Evolutionary conservation across 805 yeast species (phyloP).

Genomic region (Candida silvicultrix): DNA sequence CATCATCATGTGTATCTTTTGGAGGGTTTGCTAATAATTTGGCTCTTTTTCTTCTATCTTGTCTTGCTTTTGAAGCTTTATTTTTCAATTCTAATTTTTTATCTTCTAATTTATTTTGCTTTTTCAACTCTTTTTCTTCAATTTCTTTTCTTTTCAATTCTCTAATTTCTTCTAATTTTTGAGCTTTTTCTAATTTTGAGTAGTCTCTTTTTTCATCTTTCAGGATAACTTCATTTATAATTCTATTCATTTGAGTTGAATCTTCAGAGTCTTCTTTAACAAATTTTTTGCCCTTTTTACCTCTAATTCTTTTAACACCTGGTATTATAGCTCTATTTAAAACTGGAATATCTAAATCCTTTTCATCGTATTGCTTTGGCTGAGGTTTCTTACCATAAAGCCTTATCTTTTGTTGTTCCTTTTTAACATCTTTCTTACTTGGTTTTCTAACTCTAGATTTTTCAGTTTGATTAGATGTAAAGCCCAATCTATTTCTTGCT

Average conservation of each 20-base stretch:
- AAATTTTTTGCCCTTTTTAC: slow-evolving; percentile 85
- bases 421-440: slow-evolving; percentile 49
- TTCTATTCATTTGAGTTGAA: slow-evolving; percentile 51
- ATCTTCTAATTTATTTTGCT: slow-evolving; percentile 60
- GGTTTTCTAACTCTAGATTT: slow-evolving; percentile 46
- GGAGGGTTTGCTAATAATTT: slow-evolving; percentile 19
- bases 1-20: slow-evolving; percentile 10
- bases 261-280: slow-evolving; percentile 56
- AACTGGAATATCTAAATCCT: slow-evolving; percentile 71
- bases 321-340: slow-evolving; percentile 82
- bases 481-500: slow-evolving; percentile 62
- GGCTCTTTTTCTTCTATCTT: slow-evolving; percentile 55
- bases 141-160: slow-evolving; percentile 82
- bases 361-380: slow-evolving; percentile 54
- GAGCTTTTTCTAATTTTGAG: slow-evolving; percentile 84
- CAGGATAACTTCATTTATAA: slow-evolving; percentile 78
- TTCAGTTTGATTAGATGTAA: slow-evolving; percentile 34
- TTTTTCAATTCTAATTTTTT: slow-evolving; percentile 73
- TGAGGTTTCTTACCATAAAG: slow-evolving; percentile 56
- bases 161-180: slow-evolving; percentile 84
- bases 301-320: slow-evolving; percentile 68
- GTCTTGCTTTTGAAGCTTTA: slow-evolving; percentile 66
- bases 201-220: slow-evolving; percentile 72
- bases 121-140: slow-evolving; percentile 73
- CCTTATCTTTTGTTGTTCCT: slow-evolving; percentile 57